phyloP scores from a whole-genome alignment of 2,329 filamentous ascomycete genomes.

The Chalaropsis thielavioides region DNA sequence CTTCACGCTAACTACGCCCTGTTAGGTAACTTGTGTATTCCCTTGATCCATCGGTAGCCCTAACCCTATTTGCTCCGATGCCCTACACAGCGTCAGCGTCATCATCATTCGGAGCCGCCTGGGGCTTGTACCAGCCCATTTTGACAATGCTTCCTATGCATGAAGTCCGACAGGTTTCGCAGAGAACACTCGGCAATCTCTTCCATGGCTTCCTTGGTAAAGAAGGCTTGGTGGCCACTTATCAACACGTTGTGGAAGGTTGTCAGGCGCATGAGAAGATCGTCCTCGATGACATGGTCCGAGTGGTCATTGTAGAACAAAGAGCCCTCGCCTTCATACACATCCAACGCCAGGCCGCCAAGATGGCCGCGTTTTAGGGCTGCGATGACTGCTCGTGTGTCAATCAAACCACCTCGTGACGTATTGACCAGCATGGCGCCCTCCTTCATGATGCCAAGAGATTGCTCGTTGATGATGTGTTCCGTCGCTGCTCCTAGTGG shows the following conservation, averaged over 20 bases:
- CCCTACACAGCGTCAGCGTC: background rate
- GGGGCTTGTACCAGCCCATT: too few species aligned
- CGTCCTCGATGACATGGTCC: constrained; percentile 50
- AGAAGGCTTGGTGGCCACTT: constrained; percentile 55
- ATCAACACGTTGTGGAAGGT: constrained; percentile 55
- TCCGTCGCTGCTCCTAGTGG: constrained; percentile 45
- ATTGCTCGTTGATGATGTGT: constrained; percentile 43
- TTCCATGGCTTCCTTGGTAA: constrained; percentile 48
- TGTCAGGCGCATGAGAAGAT: constrained; percentile 49
- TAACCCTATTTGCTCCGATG: background rate
- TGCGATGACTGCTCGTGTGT: constrained; percentile 44
- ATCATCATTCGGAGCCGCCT: too few species aligned
- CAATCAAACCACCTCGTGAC: constrained; percentile 49
- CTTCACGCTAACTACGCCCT: background rate
- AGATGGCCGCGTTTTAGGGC: constrained; percentile 46
- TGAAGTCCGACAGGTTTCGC: constrained; percentile 37
- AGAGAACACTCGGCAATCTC: constrained; percentile 50
- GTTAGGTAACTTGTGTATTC: background rate
- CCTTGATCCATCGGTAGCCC: background rate
- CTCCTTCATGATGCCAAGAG: constrained; percentile 41
- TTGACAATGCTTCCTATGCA: too few species aligned
- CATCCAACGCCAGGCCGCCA: constrained; percentile 50
- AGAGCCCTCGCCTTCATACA: constrained; percentile 50
- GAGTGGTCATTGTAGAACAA: constrained; percentile 54
- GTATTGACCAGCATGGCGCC: constrained; percentile 53